Conservation (phyloP, 345 rosid species). For the Lepidium africanum region DNA sequence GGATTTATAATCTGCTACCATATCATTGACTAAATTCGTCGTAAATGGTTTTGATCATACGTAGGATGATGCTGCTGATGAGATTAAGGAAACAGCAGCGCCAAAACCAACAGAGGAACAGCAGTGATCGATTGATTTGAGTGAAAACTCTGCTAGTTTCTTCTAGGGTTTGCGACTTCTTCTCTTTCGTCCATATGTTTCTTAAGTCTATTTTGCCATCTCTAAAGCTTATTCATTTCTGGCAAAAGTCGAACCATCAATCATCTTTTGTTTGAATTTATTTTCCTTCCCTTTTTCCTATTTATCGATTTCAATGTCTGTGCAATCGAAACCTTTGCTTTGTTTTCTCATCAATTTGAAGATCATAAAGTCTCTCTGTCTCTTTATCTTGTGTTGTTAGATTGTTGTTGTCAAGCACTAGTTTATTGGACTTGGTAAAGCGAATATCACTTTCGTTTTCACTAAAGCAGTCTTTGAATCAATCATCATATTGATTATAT, state of each 20-base stretch:
- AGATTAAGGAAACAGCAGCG: slow-evolving; percentile 68
- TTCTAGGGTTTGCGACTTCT: not conserved
- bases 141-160: slow-evolving; percentile 12
- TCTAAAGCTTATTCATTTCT: not conserved
- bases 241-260: slow-evolving; percentile 15
- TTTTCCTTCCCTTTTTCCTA: not conserved
- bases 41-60: not conserved
- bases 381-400: not conserved
- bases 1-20: too few species aligned
- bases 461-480: not conserved
- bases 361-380: slow-evolving; percentile 13
- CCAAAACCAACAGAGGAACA: slow-evolving; percentile 62
- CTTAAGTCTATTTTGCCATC: slow-evolving; percentile 5
- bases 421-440: slow-evolving; percentile 3
- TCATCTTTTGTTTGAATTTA: slow-evolving; percentile 4
- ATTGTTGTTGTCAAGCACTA: not conserved
- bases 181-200: slow-evolving; percentile 15
- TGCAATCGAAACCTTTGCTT: slow-evolving; percentile 12
- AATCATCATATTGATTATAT: not conserved
- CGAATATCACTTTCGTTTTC: not conserved
- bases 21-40: not conserved
- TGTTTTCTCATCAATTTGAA: slow-evolving; percentile 27
- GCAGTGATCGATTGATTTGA: slow-evolving; percentile 35
- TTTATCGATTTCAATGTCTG: slow-evolving; percentile 10
- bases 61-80: slow-evolving; percentile 91